Percentiles rank a stretch among this genome's conserved stretches.
Conservation (phyloP, 768 basidiomycete genomes). For the Symmetrospora coprosmae region DNA sequence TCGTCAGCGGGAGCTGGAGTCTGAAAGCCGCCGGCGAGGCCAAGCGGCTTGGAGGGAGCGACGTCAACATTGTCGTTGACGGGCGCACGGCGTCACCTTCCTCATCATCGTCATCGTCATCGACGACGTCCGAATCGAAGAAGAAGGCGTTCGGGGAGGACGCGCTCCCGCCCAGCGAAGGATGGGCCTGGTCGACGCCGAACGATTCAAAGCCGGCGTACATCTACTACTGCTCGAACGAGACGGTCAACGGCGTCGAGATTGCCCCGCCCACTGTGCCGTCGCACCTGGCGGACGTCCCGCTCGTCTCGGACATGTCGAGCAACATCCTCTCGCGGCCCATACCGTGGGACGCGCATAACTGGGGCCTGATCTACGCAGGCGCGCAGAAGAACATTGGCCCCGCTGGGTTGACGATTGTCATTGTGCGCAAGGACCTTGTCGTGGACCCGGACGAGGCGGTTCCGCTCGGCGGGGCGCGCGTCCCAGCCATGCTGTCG, state of each 20-base stretch:
- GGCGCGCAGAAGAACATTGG: conserved; percentile 98
- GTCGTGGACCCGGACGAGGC: conserved; percentile 66
- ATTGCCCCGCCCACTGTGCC: conserved; percentile 20
- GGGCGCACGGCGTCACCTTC: no score
- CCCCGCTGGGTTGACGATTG: conserved; percentile 77
- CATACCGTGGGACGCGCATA: conserved; percentile 51
- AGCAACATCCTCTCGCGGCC: conserved; percentile 93
- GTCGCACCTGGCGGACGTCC: conserved; percentile 39
- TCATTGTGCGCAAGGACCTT: conserved; percentile 90
- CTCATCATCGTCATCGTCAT: no score
- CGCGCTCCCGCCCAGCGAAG: conserved; percentile 57
- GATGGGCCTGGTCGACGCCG: conserved; percentile 41
- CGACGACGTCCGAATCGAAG: conserved; percentile 45
- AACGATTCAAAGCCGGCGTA: conserved; percentile 52
- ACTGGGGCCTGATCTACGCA: conserved; percentile 87
- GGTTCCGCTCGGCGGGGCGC: conserved; percentile 53
- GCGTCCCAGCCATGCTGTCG: conserved; percentile 62
- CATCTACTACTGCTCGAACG: conserved; percentile 98
- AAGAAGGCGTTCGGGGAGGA: conserved; percentile 50
- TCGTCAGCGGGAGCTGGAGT: conserved; percentile 86
- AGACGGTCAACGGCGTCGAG: conserved; percentile 91
- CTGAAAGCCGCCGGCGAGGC: conserved; percentile 75
- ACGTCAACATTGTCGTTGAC: conserved; percentile 59
- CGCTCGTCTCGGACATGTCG: conserved; percentile 87
- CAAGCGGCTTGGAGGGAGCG: conserved; percentile 48